These are phyloP conservation scores for Magnusiomyces suaveolens DNA, from an alignment of 1,139 yeast genomes.

Conservation along the genomic window DNA sequence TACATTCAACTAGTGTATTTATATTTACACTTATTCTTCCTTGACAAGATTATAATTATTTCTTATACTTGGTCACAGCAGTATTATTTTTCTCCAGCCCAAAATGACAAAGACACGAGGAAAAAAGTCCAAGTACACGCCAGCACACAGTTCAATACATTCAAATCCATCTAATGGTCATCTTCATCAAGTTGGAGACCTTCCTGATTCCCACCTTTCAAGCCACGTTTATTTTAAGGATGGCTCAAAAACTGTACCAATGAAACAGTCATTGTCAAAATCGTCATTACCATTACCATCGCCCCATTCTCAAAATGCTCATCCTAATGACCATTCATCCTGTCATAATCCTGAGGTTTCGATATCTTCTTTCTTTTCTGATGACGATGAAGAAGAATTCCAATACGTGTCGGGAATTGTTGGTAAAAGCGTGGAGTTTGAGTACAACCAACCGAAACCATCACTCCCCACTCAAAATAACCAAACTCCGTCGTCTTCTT, in stretches of 20 bases:
- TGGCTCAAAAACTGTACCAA: no score
- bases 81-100: no score
- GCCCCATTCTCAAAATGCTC: conserved; percentile 1
- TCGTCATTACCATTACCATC: not conserved
- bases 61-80: not conserved
- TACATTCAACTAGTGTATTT: no score
- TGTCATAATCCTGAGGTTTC: not conserved
- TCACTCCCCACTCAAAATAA: not conserved
- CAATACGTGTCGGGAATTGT: conserved; percentile 28
- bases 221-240: conserved; percentile 24
- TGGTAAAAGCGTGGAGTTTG: conserved; percentile 56
- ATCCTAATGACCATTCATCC: not conserved
- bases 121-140: not conserved
- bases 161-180: conserved; percentile 14
- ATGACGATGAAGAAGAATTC: conserved; percentile 10
- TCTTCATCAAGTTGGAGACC: not conserved
- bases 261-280: conserved; percentile 6
- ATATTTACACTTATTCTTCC: no score
- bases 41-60: not conserved
- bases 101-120: not conserved
- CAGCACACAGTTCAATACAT: not conserved
- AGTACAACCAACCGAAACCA: conserved; percentile 31
- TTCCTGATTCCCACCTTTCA: conserved; percentile 6
- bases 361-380: conserved; percentile 10
- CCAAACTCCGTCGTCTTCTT: not conserved